Conservation (phyloP, 148 eudicot species). For the Camellia japonica region DNA sequence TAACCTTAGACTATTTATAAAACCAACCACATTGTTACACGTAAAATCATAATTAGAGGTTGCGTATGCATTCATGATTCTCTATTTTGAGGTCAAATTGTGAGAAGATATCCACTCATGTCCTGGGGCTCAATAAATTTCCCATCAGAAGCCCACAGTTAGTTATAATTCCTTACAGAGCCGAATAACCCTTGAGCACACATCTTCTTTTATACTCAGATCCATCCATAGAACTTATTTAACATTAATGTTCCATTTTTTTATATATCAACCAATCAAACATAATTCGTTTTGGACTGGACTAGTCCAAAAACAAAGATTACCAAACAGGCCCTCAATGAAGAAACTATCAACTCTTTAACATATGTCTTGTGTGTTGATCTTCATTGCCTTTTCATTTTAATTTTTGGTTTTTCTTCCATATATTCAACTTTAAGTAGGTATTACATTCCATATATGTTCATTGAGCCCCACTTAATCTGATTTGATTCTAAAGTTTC, state of each 20-base stretch:
- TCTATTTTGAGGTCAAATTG: neutral
- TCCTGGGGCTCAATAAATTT: neutral
- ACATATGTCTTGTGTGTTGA: neutral
- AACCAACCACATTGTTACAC: neutral
- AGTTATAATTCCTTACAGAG: neutral
- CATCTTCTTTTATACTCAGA: neutral
- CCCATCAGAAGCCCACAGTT: neutral
- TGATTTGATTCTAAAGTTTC: too few relatives aligned
- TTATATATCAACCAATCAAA: too few relatives aligned
- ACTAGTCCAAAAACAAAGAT: too few relatives aligned
- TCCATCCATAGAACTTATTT: neutral
- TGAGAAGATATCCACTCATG: neutral
- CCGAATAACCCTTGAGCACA: neutral
- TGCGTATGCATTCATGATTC: neutral
- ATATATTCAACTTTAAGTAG: too few relatives aligned
- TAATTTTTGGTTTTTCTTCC: too few relatives aligned
- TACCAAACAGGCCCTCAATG: neutral
- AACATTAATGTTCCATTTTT: neutral
- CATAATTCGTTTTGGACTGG: too few relatives aligned
- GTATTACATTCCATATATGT: too few relatives aligned
- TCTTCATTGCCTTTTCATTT: neutral
- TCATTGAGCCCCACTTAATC: too few relatives aligned
- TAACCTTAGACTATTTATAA: neutral
- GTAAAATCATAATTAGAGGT: neutral
- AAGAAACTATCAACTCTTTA: neutral